These are phyloP conservation scores for Aspergillus calidoustus DNA, from an alignment of 2,329 filamentous ascomycete species.

Conservation along the genomic window DNA sequence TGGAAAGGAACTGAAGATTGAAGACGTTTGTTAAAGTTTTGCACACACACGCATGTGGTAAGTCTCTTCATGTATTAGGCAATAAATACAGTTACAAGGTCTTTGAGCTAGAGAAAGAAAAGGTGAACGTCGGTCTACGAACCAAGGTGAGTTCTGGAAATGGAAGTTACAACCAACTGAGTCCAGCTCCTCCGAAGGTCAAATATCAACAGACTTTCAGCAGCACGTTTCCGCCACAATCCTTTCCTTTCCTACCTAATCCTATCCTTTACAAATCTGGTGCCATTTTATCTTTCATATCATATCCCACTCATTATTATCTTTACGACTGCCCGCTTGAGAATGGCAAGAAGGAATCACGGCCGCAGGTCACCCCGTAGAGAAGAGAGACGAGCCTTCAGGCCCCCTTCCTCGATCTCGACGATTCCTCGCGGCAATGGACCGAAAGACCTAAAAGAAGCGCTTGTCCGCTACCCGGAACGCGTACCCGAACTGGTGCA, in stretches of 20 bases:
- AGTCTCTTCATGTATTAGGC: too few relatives aligned
- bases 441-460: background rate
- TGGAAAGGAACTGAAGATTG: constrained; percentile 64
- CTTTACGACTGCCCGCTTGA: background rate
- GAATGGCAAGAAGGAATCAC: too few relatives aligned
- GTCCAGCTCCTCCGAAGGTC: background rate
- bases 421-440: background rate
- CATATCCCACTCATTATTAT: background rate
- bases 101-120: background rate
- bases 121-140: background rate
- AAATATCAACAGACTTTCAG: background rate
- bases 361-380: background rate
- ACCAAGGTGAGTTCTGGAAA: background rate
- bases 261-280: background rate
- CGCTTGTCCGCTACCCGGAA: background rate
- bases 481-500: background rate
- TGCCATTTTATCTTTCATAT: background rate
- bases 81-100: background rate
- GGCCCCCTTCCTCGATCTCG: background rate
- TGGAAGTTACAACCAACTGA: background rate
- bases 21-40: constrained; percentile 69
- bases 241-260: background rate
- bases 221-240: background rate
- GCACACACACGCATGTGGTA: too few relatives aligned
- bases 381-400: background rate